These are phyloP conservation scores for Penicillium macrosclerotiorum DNA, from an alignment of 495 filamentous ascomycete genomes.

Conservation along the genomic window DNA sequence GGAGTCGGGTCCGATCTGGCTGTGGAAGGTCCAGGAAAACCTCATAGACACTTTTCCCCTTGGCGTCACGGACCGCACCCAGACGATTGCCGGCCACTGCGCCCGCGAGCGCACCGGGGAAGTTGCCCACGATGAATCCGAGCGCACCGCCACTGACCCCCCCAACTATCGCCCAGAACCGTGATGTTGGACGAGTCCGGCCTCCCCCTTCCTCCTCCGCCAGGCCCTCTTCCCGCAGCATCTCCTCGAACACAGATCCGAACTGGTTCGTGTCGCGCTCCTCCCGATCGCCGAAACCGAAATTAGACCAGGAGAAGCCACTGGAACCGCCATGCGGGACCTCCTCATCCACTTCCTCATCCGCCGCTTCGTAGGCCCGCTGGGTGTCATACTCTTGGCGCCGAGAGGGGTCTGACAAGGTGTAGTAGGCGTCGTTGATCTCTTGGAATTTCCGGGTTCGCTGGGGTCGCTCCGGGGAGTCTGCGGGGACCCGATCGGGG, in stretches of 20 bases:
- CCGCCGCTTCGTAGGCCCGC: slow-evolving; percentile 51
- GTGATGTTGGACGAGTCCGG: slow-evolving; percentile 54
- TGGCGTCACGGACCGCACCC: slow-evolving; percentile 82
- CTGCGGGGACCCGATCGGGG: slow-evolving; percentile 83
- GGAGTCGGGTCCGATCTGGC: slow-evolving; percentile 70
- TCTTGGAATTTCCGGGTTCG: slow-evolving; percentile 91
- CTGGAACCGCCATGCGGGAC: slow-evolving; percentile 48
- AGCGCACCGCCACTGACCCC: slow-evolving; percentile 85
- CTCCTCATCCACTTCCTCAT: slow-evolving; percentile 59
- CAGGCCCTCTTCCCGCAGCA: slow-evolving; percentile 91
- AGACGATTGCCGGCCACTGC: slow-evolving; percentile 90
- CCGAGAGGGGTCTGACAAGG: slow-evolving; percentile 74
- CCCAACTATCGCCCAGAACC: slow-evolving; percentile 85
- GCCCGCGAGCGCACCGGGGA: slow-evolving; percentile 84
- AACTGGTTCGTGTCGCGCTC: slow-evolving; percentile 74
- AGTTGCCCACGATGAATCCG: slow-evolving; percentile 91
- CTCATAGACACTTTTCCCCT: slow-evolving; percentile 91
- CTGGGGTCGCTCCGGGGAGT: slow-evolving; percentile 77
- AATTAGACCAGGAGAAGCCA: slow-evolving; percentile 60
- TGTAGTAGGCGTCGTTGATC: slow-evolving; percentile 98
- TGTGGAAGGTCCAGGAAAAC: slow-evolving; percentile 84
- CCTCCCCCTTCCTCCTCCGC: slow-evolving; percentile 52
- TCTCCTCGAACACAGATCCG: slow-evolving; percentile 91
- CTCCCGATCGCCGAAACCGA: slow-evolving; percentile 55
- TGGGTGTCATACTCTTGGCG: slow-evolving; percentile 87